A percentile compares a stretch with the other conserved stretches of the same genome.
phyloP scores from a whole-genome alignment of 108 stramenopile genomes.

The Skeletonema costatum region DNA sequence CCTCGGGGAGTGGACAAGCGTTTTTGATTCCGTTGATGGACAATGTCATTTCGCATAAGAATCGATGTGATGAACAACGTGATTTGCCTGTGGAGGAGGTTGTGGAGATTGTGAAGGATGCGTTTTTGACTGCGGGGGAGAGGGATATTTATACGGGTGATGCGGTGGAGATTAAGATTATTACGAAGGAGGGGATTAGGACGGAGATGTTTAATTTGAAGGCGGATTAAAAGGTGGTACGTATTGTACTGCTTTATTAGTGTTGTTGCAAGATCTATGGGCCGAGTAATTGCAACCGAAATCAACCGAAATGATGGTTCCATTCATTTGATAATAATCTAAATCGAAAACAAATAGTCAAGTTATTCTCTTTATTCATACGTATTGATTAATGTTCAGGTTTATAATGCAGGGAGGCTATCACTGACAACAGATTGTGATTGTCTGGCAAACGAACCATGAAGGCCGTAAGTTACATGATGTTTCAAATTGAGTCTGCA shows the following conservation, averaged over 20 bases:
- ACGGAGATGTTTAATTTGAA: slow-evolving; percentile 86
- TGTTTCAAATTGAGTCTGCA: background rate
- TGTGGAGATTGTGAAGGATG: slow-evolving; percentile 96
- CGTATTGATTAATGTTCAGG: background rate
- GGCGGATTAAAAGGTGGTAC: slow-evolving; percentile 77
- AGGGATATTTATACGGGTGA: slow-evolving; percentile 99
- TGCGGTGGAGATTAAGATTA: slow-evolving; percentile 93
- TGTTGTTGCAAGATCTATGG: background rate
- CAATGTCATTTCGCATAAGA: slow-evolving; percentile 95
- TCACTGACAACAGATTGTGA: background rate
- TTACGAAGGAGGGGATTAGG: slow-evolving; percentile 85
- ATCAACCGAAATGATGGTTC: background rate
- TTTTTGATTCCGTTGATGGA: slow-evolving; percentile 93
- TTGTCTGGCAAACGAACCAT: background rate
- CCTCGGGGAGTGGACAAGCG: slow-evolving; percentile 89
- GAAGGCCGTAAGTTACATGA: background rate
- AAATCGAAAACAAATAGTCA: background rate
- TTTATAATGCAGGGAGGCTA: background rate
- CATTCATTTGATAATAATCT: background rate
- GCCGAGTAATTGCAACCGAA: too few species aligned
- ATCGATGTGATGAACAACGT: slow-evolving; percentile 88
- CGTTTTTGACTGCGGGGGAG: slow-evolving; percentile 95
- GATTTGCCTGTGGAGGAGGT: slow-evolving; percentile 85
- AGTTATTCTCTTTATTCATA: background rate
- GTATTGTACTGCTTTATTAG: too few species aligned